Conservation (phyloP, 805 yeast genomes). For the Priceomyces castillae region DNA sequence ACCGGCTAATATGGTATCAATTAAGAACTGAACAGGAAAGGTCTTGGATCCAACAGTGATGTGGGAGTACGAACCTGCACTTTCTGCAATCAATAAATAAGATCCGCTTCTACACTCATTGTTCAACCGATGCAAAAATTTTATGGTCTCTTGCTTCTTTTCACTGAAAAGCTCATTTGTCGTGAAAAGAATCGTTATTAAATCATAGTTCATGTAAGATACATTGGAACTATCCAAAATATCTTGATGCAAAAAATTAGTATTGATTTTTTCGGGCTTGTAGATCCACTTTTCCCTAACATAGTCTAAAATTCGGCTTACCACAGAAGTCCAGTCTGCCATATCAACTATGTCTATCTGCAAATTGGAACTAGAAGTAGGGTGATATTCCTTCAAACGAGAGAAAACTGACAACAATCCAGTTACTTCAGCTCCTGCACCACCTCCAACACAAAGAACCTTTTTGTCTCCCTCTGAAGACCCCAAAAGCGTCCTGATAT, state of each 20-base stretch:
- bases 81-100: conserved; percentile 67
- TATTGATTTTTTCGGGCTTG: conserved; percentile 23
- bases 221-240: conserved; percentile 19
- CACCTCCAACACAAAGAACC: conserved; percentile 77
- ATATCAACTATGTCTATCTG: conserved; percentile 64
- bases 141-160: conserved; percentile 58
- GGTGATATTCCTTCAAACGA: conserved; percentile 32
- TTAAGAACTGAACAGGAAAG: conserved; percentile 78
- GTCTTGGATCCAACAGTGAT: conserved; percentile 70
- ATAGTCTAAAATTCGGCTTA: conserved; percentile 41
- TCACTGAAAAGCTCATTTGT: conserved; percentile 83
- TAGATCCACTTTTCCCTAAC: conserved; percentile 56
- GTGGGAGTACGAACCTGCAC: conserved; percentile 88
- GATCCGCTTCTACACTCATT: conserved; percentile 54
- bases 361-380: conserved; percentile 33
- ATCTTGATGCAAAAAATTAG: conserved; percentile 31
- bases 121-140: conserved; percentile 54
- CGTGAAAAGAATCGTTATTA: conserved; percentile 77
- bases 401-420: conserved; percentile 60
- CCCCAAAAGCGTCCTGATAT: conserved; percentile 36
- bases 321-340: conserved; percentile 69
- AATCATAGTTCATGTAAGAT: conserved; percentile 25
- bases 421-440: conserved; percentile 82
- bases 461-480: conserved; percentile 29
- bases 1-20: conserved; percentile 70